Conservation (phyloP, 257 asterid species). For the Salvia miltiorrhiza region DNA sequence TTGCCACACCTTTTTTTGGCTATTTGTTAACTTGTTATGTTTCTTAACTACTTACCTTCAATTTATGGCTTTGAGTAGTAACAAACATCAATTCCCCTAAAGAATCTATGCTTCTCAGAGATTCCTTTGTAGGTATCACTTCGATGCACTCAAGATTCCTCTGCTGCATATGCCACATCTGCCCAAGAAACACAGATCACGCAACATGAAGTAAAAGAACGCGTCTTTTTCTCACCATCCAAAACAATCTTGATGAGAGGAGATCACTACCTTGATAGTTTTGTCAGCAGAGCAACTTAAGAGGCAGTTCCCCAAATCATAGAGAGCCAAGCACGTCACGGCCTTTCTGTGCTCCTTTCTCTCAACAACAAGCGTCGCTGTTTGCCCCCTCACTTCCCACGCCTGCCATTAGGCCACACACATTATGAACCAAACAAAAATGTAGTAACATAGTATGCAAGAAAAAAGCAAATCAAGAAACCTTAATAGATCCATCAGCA, state of each 20-base stretch:
- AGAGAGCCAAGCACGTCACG: constrained; percentile 72
- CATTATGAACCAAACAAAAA: background rate
- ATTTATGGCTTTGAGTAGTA: constrained; percentile 53
- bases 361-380: constrained; percentile 54
- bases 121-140: constrained; percentile 63
- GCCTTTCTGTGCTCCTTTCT: constrained; percentile 66
- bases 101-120: constrained; percentile 56
- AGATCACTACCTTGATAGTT: constrained; percentile 64
- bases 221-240: too few species aligned
- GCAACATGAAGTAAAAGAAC: background rate
- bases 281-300: constrained; percentile 82
- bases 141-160: constrained; percentile 64
- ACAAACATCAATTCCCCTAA: constrained; percentile 62
- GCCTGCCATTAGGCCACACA: constrained; percentile 39
- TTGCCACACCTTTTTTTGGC: background rate
- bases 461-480: constrained; percentile 19
- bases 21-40: background rate
- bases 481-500: constrained; percentile 90
- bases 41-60: constrained; percentile 46
- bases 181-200: constrained; percentile 21
- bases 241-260: background rate
- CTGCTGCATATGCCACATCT: constrained; percentile 79
- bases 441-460: background rate
- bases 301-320: constrained; percentile 71
- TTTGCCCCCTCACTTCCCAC: constrained; percentile 84